Base-by-base conservation (phyloP, 495 filamentous ascomycete genomes). In the Trichoderma parareesei region DNA sequence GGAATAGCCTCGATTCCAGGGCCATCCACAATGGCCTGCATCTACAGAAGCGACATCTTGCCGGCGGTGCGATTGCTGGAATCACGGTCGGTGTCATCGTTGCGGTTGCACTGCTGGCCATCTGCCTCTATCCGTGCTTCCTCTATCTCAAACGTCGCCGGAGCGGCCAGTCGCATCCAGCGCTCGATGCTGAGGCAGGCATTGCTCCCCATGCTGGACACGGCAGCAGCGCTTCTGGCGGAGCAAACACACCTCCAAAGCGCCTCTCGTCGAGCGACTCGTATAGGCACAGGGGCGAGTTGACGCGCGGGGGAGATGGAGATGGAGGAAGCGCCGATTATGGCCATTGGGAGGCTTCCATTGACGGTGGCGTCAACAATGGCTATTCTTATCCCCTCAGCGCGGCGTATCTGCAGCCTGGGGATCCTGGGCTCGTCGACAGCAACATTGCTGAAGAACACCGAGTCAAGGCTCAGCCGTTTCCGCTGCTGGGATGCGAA, bases 81-180 rank as follows among this genome's bases (percentile, higher is more conserved):
- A 71, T 70, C 68, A 72, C 73, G 67, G 64, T 77, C 53, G 75
- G 75, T 14, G 71, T 70, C 6, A 68, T 75, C 20, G 64, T 73
- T 60, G 75, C 71, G 53, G 69, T 66, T 42, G 65, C 68, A 61
- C 68, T 77, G 59, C 62, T 77, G 38, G 65, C 72, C 35, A 60
- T 74, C 40, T 74, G 73, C 63, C 20, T 73, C 53, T 68, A 73
- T 27, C 75, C 73, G 64, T 73, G 74, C 67, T 61, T 74, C 61
- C 62, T 77, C 64, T 37, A 61, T 20, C 55, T 61, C 43, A 65
- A 61, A 33, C 59, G 55, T 62, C 71, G 49, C 62, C 64, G 63
- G 62, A 46, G 55, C 68, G 65, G 33, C 65, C 67, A 67, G 14
- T 20, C 46, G 62, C 65, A 61, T 64, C 40, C 66, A 57, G 57